Percentiles rank a stretch among this genome's conserved stretches.
phyloP scores from a whole-genome alignment of 1,284 basidiomycete genomes.

The Termitomyces sp. region DNA sequence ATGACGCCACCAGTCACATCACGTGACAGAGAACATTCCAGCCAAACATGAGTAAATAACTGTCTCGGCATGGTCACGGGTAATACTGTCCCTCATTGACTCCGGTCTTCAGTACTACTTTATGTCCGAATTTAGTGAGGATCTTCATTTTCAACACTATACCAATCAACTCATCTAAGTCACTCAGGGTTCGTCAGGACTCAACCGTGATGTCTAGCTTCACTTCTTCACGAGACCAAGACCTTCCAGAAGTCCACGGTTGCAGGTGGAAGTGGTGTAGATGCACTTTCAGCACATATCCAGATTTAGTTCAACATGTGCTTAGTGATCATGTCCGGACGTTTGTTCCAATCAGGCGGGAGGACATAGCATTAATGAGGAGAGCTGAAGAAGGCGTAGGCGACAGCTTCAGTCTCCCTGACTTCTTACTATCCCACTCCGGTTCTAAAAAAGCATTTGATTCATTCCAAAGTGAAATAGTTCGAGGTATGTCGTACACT shows the following conservation, averaged over 20 bases:
- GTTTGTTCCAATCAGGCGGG: constrained; percentile 28
- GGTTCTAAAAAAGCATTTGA: not conserved
- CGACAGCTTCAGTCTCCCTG: constrained; percentile 23
- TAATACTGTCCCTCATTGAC: not conserved
- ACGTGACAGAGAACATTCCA: not conserved
- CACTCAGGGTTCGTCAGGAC: not conserved
- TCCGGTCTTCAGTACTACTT: not conserved
- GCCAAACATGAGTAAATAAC: constrained; percentile 10
- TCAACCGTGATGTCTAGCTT: not conserved
- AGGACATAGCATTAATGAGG: constrained; percentile 28
- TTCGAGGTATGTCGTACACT: constrained; percentile 8
- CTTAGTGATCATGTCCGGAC: constrained; percentile 40
- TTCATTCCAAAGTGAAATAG: not conserved
- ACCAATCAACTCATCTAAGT: not conserved
- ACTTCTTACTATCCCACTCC: constrained; percentile 7
- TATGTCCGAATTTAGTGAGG: not conserved
- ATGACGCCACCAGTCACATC: constrained; percentile 11
- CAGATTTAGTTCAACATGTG: constrained; percentile 40
- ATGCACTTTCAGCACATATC: constrained; percentile 30
- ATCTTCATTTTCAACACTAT: not conserved
- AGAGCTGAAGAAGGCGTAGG: constrained; percentile 35
- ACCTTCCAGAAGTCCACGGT: constrained; percentile 15
- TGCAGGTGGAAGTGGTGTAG: constrained; percentile 51
- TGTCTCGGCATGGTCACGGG: not conserved
- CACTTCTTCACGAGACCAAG: constrained; percentile 3